A percentile compares a stretch with the other conserved stretches of the same genome.
phyloP scores from a whole-genome alignment of 257 asterid genomes.

The Jacaranda copaia region DNA sequence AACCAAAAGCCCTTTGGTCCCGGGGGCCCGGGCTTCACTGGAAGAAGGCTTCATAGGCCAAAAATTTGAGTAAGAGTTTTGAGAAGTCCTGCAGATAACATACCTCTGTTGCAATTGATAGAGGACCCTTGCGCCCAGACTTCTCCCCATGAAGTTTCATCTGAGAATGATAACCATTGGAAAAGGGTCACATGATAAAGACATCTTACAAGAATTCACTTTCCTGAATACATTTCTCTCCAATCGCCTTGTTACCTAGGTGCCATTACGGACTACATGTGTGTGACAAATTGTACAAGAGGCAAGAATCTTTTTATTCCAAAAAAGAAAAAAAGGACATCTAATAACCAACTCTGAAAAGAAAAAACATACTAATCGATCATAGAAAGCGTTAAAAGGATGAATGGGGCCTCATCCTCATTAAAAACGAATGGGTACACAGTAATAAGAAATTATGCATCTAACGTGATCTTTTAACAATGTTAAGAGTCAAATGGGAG shows the following conservation, averaged over 20 bases:
- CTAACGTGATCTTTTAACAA: background rate
- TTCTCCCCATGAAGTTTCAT: conserved; percentile 76
- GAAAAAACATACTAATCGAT: background rate
- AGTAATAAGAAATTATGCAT: too few species aligned
- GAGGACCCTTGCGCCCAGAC: conserved; percentile 77
- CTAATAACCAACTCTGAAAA: too few species aligned
- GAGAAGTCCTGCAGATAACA: conserved; percentile 16
- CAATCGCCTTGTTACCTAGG: background rate
- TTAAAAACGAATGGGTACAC: too few species aligned
- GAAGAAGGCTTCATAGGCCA: too few species aligned
- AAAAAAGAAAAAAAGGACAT: too few species aligned
- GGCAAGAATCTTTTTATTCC: too few species aligned
- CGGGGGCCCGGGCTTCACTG: too few species aligned
- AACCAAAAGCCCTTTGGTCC: too few species aligned
- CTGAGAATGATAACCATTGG: conserved; percentile 39
- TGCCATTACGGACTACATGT: too few species aligned
- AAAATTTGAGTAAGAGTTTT: background rate
- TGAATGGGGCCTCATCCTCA: background rate
- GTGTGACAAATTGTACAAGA: too few species aligned
- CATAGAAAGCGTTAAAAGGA: background rate
- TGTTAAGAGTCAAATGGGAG: background rate
- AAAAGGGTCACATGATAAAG: background rate
- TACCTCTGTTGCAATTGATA: conserved; percentile 75
- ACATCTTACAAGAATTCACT: background rate
- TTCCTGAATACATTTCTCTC: background rate